Conservation (phyloP, 768 basidiomycete species). For the Rhodotorula graminis region DNA sequence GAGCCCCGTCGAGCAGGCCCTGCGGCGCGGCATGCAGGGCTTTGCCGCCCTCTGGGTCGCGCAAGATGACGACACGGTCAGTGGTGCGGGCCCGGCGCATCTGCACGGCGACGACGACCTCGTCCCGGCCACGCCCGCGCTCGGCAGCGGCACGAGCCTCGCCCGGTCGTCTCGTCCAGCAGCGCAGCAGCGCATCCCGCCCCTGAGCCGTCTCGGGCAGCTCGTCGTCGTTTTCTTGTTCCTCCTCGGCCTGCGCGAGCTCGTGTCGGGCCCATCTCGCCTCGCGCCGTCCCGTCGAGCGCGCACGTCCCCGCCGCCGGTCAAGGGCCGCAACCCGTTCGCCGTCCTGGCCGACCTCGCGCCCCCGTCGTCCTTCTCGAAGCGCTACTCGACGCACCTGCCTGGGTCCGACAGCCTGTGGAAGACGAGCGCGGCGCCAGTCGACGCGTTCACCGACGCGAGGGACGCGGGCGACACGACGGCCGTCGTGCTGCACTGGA, state of each 20-base stretch:
- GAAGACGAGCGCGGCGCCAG: neutral
- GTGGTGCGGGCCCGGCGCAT: neutral
- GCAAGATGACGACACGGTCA: neutral
- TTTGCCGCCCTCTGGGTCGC: neutral
- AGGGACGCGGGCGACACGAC: constrained; percentile 23
- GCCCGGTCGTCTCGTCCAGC: too few relatives aligned
- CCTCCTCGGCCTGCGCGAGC: constrained; percentile 18
- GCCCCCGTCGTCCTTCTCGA: neutral
- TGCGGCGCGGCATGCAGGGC: neutral
- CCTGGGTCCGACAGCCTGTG: constrained; percentile 1
- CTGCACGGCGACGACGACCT: constrained; percentile 1
- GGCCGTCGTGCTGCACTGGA: constrained; percentile 60
- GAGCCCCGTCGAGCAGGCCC: neutral
- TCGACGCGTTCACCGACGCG: neutral
- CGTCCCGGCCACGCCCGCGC: neutral
- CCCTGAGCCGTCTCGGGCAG: constrained; percentile 11
- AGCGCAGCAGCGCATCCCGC: neutral
- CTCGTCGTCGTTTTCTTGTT: constrained; percentile 20
- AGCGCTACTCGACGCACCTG: neutral
- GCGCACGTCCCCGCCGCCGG: neutral
- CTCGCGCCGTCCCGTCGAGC: neutral
- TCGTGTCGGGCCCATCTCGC: neutral
- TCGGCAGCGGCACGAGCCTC: too few relatives aligned
- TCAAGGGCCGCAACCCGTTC: constrained; percentile 5
- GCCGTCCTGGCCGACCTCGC: neutral